A percentile compares a stretch with the other conserved stretches of the same genome.
Evolutionary conservation across 1,284 basidiomycete genomes (phyloP).

Genomic region (Tilletia setariae): DNA sequence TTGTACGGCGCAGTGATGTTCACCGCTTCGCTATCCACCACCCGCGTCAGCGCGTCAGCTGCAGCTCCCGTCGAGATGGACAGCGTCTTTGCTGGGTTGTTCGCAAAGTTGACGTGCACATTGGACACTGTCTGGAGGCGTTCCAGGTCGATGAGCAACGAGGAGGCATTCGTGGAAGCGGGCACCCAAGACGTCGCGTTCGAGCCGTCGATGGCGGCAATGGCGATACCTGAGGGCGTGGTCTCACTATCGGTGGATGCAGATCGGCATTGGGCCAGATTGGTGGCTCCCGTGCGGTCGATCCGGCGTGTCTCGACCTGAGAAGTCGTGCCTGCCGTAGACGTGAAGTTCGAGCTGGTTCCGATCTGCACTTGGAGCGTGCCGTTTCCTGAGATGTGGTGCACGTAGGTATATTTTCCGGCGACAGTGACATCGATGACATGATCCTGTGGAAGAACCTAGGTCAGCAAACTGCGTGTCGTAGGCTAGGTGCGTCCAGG

Average conservation of each 20-base stretch:
- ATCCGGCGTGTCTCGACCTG: constrained; percentile 13
- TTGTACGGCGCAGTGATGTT: constrained; percentile 15
- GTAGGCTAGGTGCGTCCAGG: constrained; percentile 9
- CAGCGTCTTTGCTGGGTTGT: constrained; percentile 13
- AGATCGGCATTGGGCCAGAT: constrained; percentile 37
- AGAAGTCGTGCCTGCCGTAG: constrained; percentile 12
- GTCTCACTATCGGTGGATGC: constrained; percentile 18
- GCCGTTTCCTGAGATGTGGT: constrained; percentile 15
- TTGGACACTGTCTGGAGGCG: neutral
- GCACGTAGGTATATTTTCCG: constrained; percentile 11
- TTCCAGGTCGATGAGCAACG: constrained; percentile 14
- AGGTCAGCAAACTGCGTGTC: neutral
- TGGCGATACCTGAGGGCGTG: constrained; percentile 34
- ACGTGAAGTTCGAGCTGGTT: constrained; percentile 21
- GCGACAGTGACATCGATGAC: constrained; percentile 31
- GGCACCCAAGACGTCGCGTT: constrained; percentile 29
- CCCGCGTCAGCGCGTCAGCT: neutral
- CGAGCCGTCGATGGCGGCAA: constrained; percentile 43
- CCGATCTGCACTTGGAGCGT: constrained; percentile 27
- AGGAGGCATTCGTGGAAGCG: neutral
- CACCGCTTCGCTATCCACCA: neutral
- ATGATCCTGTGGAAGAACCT: constrained; percentile 17
- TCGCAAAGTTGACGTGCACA: constrained; percentile 13
- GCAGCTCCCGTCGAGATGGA: neutral
- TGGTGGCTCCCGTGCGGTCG: constrained; percentile 22